phyloP scores from a whole-genome alignment of 768 basidiomycete genomes.

The Tulasnella sp. region DNA sequence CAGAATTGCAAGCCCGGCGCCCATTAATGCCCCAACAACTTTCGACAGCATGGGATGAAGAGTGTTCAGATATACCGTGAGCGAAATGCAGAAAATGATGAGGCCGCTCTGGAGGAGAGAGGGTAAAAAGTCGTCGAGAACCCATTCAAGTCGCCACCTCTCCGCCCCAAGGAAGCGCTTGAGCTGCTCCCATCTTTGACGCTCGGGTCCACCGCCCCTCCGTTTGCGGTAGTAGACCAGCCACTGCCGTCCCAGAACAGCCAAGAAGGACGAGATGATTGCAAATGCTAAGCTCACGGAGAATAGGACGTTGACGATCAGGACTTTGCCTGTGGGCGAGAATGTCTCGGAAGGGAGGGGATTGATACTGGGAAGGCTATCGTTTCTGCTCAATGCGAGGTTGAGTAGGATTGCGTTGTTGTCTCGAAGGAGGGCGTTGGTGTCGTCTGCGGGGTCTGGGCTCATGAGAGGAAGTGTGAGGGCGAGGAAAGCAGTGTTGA shows the following conservation, averaged over 20 bases:
- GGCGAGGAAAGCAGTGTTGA: no score
- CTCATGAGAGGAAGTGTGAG: no score
- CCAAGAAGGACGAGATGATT: background rate
- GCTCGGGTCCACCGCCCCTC: background rate
- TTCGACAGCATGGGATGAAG: background rate
- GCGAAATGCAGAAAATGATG: background rate
- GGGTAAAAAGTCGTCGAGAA: background rate
- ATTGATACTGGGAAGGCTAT: no score
- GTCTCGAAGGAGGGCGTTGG: no score
- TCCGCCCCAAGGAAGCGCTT: background rate
- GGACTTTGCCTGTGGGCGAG: background rate
- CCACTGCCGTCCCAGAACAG: constrained; percentile 8
- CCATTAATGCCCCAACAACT: background rate
- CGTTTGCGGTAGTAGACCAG: background rate
- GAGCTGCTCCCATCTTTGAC: background rate
- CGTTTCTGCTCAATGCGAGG: no score
- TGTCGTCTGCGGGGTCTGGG: no score
- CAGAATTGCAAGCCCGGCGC: background rate
- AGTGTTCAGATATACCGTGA: background rate
- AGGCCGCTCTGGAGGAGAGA: background rate
- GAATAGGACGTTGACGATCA: background rate
- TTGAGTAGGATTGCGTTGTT: no score
- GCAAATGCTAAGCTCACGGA: background rate
- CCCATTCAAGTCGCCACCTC: background rate
- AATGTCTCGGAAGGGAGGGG: no score